Conservation (phyloP, 1,284 basidiomycete genomes). For the Mycena sp. region DNA sequence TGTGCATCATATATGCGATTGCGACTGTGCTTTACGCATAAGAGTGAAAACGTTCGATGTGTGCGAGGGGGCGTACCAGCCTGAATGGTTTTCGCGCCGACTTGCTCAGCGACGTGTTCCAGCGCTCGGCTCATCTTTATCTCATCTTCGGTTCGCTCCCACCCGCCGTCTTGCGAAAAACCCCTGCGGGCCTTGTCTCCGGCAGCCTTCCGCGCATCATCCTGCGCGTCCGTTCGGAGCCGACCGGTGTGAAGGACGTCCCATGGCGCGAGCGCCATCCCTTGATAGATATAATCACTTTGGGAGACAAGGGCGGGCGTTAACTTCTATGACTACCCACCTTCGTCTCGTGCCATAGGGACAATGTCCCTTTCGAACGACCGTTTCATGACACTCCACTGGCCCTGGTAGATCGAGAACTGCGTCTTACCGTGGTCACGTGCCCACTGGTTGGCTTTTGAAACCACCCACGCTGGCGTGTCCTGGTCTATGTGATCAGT, state of each 20-base stretch:
- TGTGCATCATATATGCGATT: conserved; percentile 47
- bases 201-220: conserved; percentile 49
- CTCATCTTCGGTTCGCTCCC: conserved; percentile 53
- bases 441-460: conserved; percentile 53
- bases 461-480: conserved; percentile 54
- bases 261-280: conserved; percentile 60
- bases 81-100: conserved; percentile 49
- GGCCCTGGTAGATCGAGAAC: conserved; percentile 61
- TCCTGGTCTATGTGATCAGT: conserved; percentile 49
- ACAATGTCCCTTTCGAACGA: conserved; percentile 64
- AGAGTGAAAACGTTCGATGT: background rate
- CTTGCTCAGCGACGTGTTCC: conserved; percentile 56
- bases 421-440: conserved; percentile 56
- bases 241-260: conserved; percentile 58
- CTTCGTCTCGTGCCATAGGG: conserved; percentile 54
- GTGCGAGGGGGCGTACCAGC: conserved; percentile 40
- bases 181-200: conserved; percentile 54
- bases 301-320: no score
- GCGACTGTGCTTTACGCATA: conserved; percentile 16
- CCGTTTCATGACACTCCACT: conserved; percentile 58
- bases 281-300: no score
- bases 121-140: conserved; percentile 52
- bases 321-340: background rate
- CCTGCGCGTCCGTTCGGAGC: conserved; percentile 58
- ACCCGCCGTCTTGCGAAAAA: conserved; percentile 30